A percentile compares a stretch with the other conserved stretches of the same genome.
These are phyloP conservation scores for Eucalyptus paniculata DNA, from an alignment of 345 rosid species.

Conservation along the genomic window DNA sequence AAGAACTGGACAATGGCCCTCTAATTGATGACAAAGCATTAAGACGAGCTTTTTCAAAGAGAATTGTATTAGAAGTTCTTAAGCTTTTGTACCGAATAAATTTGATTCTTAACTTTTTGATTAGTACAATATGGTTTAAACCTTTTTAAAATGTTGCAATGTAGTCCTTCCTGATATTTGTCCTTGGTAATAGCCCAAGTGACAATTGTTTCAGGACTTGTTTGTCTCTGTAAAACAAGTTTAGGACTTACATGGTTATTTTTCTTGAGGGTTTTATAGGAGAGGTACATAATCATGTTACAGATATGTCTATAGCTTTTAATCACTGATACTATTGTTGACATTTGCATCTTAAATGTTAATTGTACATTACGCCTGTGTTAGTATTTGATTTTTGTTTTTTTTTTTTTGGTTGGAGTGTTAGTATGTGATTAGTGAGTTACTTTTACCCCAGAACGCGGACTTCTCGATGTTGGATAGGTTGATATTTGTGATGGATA, in stretches of 20 bases:
- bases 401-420: background rate
- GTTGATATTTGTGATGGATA: background rate
- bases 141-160: background rate
- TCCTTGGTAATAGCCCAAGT: background rate
- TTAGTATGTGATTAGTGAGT: background rate
- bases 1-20: background rate
- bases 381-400: background rate
- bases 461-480: background rate
- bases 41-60: background rate
- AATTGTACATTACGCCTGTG: background rate
- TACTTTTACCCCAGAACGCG: background rate
- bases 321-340: background rate
- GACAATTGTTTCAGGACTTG: background rate
- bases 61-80: background rate
- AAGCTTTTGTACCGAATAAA: background rate
- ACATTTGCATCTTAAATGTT: background rate
- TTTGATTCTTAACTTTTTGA: background rate
- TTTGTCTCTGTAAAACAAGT: background rate
- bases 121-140: background rate
- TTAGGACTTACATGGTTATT: background rate
- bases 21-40: background rate
- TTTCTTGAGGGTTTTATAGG: background rate
- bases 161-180: background rate
- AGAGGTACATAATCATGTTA: background rate
- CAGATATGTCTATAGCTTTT: background rate